phyloP scores from a whole-genome alignment of 1,284 basidiomycete genomes.

The Apiotrichum montevideense region DNA sequence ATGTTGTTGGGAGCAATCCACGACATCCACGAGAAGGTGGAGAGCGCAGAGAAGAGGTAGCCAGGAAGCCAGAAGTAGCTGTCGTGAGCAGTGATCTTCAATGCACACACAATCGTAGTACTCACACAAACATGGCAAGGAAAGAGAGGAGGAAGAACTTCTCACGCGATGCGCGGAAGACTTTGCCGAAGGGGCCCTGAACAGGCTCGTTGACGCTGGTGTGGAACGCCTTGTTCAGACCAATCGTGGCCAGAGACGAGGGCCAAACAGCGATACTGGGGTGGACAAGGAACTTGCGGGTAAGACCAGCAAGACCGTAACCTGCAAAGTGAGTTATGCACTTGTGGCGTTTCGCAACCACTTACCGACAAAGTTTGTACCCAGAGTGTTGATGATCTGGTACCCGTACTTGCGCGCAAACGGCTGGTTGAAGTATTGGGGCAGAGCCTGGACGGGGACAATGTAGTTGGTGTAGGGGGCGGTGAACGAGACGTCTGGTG shows the following conservation, averaged over 20 bases:
- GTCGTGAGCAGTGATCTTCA: neutral
- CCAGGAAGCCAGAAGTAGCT: slow-evolving; percentile 38
- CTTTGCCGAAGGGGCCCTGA: slow-evolving; percentile 27
- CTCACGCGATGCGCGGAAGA: slow-evolving; percentile 32
- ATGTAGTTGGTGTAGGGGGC: slow-evolving; percentile 36
- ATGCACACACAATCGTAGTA: neutral
- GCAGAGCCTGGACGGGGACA: slow-evolving; percentile 29
- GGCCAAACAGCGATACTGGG: slow-evolving; percentile 48
- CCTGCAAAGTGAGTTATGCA: slow-evolving; percentile 7
- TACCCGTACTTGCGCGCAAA: slow-evolving; percentile 44
- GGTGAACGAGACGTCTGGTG: slow-evolving; percentile 24
- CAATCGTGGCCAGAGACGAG: slow-evolving; percentile 43
- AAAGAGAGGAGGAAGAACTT: slow-evolving; percentile 36
- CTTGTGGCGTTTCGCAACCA: neutral
- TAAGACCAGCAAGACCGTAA: slow-evolving; percentile 48
- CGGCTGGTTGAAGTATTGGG: slow-evolving; percentile 31
- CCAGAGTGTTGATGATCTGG: slow-evolving; percentile 36
- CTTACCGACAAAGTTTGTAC: slow-evolving; percentile 49
- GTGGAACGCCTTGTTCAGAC: slow-evolving; percentile 41
- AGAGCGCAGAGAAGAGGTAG: slow-evolving; percentile 46
- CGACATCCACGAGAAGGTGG: slow-evolving; percentile 56
- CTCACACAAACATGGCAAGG: slow-evolving; percentile 26
- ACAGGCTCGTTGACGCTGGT: slow-evolving; percentile 26
- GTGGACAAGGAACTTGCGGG: slow-evolving; percentile 46
- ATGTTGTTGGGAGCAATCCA: slow-evolving; percentile 51